A percentile compares a stretch with the other conserved stretches of the same genome.
phyloP scores from a whole-genome alignment of 257 asterid genomes.

The Jaltomata sinuosa region DNA sequence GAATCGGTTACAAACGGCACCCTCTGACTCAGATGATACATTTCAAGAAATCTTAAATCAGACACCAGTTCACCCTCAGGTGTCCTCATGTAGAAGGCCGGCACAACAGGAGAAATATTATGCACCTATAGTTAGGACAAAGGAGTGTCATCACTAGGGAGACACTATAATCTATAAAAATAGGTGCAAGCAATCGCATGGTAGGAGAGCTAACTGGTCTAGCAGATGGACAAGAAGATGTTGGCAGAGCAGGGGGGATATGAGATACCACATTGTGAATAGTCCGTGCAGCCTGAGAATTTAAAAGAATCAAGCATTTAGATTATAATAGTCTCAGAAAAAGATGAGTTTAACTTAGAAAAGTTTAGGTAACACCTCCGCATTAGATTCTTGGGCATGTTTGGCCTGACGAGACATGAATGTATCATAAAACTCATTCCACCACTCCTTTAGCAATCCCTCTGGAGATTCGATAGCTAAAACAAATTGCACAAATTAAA shows the following conservation, averaged over 20 bases:
- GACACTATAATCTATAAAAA: neutral
- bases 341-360: neutral
- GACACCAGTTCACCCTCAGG: neutral
- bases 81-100: too few relatives aligned
- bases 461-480: constrained; percentile 7
- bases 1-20: neutral
- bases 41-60: neutral
- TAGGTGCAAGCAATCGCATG: neutral
- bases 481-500: neutral
- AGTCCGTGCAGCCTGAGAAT: neutral
- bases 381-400: neutral
- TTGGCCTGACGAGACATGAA: neutral
- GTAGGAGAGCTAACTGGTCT: neutral
- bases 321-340: neutral
- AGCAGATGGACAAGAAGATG: neutral
- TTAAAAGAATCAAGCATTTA: neutral
- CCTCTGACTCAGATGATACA: neutral
- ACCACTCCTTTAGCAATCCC: constrained; percentile 45
- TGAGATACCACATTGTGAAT: neutral
- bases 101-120: neutral
- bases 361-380: neutral
- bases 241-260: neutral
- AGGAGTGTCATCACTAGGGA: neutral
- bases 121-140: neutral
- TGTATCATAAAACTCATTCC: constrained; percentile 37